These are phyloP conservation scores for Sclerotinia minor DNA, from an alignment of 2,329 filamentous ascomycete genomes.

Conservation along the genomic window DNA sequence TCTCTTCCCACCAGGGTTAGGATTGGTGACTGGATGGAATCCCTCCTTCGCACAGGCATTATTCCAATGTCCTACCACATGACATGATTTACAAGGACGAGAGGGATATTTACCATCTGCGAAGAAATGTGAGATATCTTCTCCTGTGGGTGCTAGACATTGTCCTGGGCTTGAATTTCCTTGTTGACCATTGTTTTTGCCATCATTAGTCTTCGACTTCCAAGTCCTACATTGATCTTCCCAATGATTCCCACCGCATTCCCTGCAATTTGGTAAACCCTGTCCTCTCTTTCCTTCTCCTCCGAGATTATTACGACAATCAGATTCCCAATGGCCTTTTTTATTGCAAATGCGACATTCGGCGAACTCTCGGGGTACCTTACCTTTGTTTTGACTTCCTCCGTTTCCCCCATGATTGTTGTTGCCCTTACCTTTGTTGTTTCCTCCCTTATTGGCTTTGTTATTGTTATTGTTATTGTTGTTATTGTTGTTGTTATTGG, in stretches of 20 bases:
- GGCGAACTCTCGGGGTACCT: not conserved
- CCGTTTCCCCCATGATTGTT: not conserved
- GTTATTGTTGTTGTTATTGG: not conserved
- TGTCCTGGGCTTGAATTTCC: not conserved
- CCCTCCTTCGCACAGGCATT: slow-evolving; percentile 5
- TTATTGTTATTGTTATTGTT: not conserved
- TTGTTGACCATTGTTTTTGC: not conserved
- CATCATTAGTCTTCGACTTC: not conserved
- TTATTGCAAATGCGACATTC: slow-evolving; percentile 13
- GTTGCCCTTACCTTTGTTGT: not conserved
- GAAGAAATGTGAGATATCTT: slow-evolving; percentile 5
- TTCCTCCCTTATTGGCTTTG: not conserved
- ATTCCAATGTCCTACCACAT: slow-evolving; percentile 5
- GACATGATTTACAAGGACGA: not conserved
- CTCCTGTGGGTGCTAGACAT: not conserved
- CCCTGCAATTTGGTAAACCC: not conserved
- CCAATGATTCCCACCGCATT: slow-evolving; percentile 17
- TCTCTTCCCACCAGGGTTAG: slow-evolving; percentile 2
- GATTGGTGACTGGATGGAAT: slow-evolving; percentile 1
- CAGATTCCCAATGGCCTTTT: slow-evolving; percentile 17
- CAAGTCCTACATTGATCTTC: slow-evolving; percentile 18
- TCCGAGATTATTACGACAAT: not conserved
- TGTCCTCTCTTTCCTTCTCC: not conserved
- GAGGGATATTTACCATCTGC: not conserved
- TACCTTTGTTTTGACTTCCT: not conserved